A percentile compares a stretch with the other conserved stretches of the same genome.
Conservation (phyloP, 768 basidiomycete species). For the Suillus lakei region DNA sequence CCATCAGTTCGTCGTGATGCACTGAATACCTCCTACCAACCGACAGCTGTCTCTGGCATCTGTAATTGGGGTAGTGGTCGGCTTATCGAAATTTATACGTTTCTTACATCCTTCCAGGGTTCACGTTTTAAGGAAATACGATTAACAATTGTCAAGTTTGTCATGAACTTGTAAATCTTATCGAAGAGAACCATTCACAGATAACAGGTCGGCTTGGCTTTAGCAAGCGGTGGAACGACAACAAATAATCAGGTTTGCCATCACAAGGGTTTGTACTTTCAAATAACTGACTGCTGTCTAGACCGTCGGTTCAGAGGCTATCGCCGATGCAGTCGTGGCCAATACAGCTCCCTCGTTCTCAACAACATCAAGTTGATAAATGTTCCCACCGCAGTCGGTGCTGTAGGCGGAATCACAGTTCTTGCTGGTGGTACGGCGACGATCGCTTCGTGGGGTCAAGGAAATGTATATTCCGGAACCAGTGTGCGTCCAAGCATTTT, state of each 20-base stretch:
- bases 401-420: conserved; percentile 38
- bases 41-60: conserved; percentile 28
- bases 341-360: conserved; percentile 49
- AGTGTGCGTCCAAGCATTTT: conserved; percentile 46
- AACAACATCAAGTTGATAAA: conserved; percentile 42
- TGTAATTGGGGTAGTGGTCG: conserved; percentile 47
- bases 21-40: conserved; percentile 3
- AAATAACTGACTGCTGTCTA: conserved; percentile 24
- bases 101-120: conserved; percentile 38
- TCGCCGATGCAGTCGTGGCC: conserved; percentile 49
- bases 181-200: background rate
- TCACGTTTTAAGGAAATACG: conserved; percentile 58
- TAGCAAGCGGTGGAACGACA: conserved; percentile 48
- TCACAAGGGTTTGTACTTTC: background rate
- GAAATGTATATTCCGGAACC: conserved; percentile 68
- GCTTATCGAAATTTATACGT: background rate
- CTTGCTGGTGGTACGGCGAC: conserved; percentile 38
- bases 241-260: conserved; percentile 39
- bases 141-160: conserved; percentile 50
- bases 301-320: conserved; percentile 49
- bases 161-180: background rate
- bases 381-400: conserved; percentile 47
- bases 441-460: conserved; percentile 72
- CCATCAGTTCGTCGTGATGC: background rate
- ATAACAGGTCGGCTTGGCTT: conserved; percentile 49